Conservation (phyloP, 768 basidiomycete genomes). For the Pleurotus eryngii region DNA sequence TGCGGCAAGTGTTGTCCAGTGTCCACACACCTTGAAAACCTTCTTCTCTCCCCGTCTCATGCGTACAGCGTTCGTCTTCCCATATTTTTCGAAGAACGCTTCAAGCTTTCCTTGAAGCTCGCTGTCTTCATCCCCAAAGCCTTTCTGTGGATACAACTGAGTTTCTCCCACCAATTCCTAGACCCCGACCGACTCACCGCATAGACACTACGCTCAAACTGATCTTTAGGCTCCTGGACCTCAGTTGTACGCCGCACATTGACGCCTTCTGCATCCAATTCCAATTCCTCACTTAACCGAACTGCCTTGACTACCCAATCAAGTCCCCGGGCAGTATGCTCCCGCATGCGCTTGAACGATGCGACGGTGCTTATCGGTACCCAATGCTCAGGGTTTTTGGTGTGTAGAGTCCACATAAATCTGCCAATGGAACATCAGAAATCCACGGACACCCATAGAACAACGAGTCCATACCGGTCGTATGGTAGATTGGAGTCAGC, state of each 20-base stretch:
- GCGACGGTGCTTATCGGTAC: constrained; percentile 81
- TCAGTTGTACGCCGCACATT: constrained; percentile 76
- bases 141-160: constrained; percentile 60
- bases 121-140: constrained; percentile 66
- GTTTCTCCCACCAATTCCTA: not conserved
- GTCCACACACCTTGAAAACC: constrained; percentile 74
- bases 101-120: constrained; percentile 74
- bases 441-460: not conserved
- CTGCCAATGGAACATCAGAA: constrained; percentile 30
- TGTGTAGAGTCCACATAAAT: constrained; percentile 94
- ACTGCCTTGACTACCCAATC: constrained; percentile 75
- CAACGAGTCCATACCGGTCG: constrained; percentile 55
- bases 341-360: constrained; percentile 94
- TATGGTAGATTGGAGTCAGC: constrained; percentile 94
- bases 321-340: constrained; percentile 54
- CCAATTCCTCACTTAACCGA: constrained; percentile 49
- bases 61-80: constrained; percentile 75
- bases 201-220: constrained; percentile 83
- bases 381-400: constrained; percentile 83
- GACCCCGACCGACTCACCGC: constrained; percentile 54
- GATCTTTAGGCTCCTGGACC: constrained; percentile 71
- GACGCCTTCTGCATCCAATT: constrained; percentile 68
- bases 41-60: constrained; percentile 85
- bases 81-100: constrained; percentile 75
- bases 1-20: not conserved